Conservation (phyloP, 2,329 filamentous ascomycete species). For the Pseudocercospora eumusae region DNA sequence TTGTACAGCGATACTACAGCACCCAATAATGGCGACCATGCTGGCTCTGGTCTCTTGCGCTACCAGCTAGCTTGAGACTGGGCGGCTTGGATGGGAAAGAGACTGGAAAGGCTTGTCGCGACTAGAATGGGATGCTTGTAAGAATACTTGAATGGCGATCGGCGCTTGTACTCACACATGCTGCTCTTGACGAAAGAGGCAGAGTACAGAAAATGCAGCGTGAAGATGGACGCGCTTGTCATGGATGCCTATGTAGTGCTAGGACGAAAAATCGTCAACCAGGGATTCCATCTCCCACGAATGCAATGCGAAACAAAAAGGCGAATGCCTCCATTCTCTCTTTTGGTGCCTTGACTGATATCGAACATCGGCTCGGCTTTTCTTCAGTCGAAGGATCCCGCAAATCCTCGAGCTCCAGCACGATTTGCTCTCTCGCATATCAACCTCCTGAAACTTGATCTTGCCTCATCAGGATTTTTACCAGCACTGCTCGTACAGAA, state of each 20-base stretch:
- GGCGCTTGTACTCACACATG: background rate
- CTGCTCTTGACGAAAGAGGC: background rate
- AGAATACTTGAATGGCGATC: background rate
- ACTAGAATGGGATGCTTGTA: background rate
- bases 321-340: too few species aligned
- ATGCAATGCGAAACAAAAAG: background rate
- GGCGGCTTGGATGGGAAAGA: constrained; percentile 8
- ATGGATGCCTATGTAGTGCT: background rate
- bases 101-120: constrained; percentile 2
- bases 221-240: background rate
- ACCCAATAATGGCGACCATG: constrained; percentile 6
- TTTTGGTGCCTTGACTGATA: too few species aligned
- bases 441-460: too few species aligned
- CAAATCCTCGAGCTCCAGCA: too few species aligned
- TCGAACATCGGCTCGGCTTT: too few species aligned
- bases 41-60: background rate
- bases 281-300: background rate
- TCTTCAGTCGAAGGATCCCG: too few species aligned
- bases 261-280: background rate
- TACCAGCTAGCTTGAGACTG: background rate
- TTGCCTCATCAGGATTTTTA: too few species aligned
- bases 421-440: too few species aligned
- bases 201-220: background rate
- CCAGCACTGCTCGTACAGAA: too few species aligned
- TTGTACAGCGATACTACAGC: constrained; percentile 5